Percentiles rank a stretch among this genome's conserved stretches.
These are phyloP conservation scores for Pythium sukuiense DNA, from an alignment of 352 stramenopile genomes.

Conservation along the genomic window DNA sequence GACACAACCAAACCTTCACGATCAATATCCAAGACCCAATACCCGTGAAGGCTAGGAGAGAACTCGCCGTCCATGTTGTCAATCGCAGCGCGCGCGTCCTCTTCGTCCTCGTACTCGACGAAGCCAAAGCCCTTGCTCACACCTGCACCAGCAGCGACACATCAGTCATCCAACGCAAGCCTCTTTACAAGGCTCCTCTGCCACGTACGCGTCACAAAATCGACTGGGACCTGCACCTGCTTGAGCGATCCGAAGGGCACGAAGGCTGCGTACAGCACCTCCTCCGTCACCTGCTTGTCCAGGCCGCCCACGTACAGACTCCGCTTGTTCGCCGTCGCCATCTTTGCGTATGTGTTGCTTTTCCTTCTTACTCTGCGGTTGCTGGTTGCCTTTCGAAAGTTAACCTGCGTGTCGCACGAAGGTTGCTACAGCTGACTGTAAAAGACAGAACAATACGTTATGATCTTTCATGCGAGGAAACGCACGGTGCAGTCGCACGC, in stretches of 20 bases:
- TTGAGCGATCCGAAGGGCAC: constrained; percentile 84
- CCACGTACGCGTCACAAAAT: constrained; percentile 69
- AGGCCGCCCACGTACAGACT: constrained; percentile 91
- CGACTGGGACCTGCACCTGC: constrained; percentile 71
- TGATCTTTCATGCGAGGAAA: constrained; percentile 22
- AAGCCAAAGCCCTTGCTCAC: constrained; percentile 92
- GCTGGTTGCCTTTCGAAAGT: constrained; percentile 7
- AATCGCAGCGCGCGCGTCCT: constrained; percentile 89
- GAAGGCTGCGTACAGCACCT: constrained; percentile 85
- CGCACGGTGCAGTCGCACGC: constrained; percentile 12
- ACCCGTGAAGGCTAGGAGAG: no score
- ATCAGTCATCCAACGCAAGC: not conserved
- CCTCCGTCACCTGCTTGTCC: constrained; percentile 85
- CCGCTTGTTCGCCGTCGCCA: constrained; percentile 49
- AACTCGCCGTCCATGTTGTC: constrained; percentile 94
- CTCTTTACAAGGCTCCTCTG: not conserved
- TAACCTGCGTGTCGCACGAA: constrained; percentile 28
- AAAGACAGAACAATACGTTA: constrained; percentile 23
- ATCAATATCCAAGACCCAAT: not conserved
- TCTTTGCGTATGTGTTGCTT: constrained; percentile 1
- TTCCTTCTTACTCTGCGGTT: not conserved
- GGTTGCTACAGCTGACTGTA: constrained; percentile 13
- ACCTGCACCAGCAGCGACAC: constrained; percentile 35
- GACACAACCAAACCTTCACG: not conserved
- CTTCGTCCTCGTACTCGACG: constrained; percentile 91